Evolutionary conservation across 176 grass and related monocot species (phyloP), one percentile per base, ranked within the genome.

Genomic region (Saccharum officinarum): DNA sequence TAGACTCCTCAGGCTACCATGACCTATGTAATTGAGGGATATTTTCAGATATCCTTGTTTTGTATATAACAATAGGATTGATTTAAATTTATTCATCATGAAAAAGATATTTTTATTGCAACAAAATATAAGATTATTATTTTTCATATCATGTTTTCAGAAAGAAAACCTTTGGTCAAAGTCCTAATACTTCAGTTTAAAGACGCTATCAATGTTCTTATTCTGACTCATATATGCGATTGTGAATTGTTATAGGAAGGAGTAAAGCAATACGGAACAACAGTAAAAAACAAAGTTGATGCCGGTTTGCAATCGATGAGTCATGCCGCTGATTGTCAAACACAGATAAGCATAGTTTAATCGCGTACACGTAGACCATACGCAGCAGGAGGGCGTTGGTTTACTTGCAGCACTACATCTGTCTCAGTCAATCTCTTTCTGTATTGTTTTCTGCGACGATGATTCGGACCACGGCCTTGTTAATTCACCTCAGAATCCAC

Each of bases 301-400:
- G 34, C 4, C 34, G 34, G 34, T 34, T 34, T 34, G 34, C 34
- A 34, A 34, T 34, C 34, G 34, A 34, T 34, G 34, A 34, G 34
- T 34, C 20, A 34, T 60, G 83, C 30, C 25, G 9, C n/a, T 1
- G 46, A 74, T 52, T 20, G 85, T 75, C 78, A 76, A 87, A 47
- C 47, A 54, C 13, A 61, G n/a, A 28, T 59, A 69, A 69, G 4
- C 7, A 59, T 45, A 69, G 10, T 76, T 45, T 82, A 69, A 60
- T 76, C 63, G 47, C 20, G 5, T 60, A 69, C 86, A 87, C 71
- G 71, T 76, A 68, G 79, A 61, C 7, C 17, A 25, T 7, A 60
- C 71, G 18, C 34, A 60, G 49, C 71, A 57, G 16, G 23, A 54
- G 13, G 46, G 46, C 46, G 46, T 49, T 1, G 14, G 46, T 49